Evolutionary conservation across 441 rosid species (phyloP).

Genomic region (Gossypium lobatum): DNA sequence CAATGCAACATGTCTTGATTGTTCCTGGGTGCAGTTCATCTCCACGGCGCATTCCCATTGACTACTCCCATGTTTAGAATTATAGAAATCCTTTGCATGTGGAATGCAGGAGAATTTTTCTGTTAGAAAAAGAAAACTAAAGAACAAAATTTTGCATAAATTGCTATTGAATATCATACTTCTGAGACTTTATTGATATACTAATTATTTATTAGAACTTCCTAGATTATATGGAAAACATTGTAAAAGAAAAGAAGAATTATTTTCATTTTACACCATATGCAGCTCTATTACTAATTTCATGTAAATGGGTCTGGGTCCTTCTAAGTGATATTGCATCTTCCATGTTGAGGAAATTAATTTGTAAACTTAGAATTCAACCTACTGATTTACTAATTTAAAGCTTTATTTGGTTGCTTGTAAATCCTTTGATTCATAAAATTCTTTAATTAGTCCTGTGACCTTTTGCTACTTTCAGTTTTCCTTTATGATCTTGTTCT

Average conservation of each 20-base stretch:
- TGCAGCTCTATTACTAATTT: background rate
- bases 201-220: background rate
- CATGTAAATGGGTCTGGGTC: background rate
- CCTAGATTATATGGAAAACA: background rate
- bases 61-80: background rate
- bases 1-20: background rate
- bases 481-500: slow-evolving; percentile 6
- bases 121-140: background rate
- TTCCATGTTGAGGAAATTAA: background rate
- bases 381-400: background rate
- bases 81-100: background rate
- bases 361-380: background rate
- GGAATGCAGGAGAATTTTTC: background rate
- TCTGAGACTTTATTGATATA: background rate
- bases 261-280: background rate
- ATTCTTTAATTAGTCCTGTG: background rate
- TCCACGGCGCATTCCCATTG: background rate
- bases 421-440: background rate
- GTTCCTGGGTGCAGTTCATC: background rate
- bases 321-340: slow-evolving; percentile 2
- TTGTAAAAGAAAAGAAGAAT: background rate
- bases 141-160: background rate
- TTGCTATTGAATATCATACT: background rate
- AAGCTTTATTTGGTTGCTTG: background rate
- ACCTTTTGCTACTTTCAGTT: background rate